Conservation (phyloP, 2,329 filamentous ascomycete species). For the Hymenoscyphus infarciens region DNA sequence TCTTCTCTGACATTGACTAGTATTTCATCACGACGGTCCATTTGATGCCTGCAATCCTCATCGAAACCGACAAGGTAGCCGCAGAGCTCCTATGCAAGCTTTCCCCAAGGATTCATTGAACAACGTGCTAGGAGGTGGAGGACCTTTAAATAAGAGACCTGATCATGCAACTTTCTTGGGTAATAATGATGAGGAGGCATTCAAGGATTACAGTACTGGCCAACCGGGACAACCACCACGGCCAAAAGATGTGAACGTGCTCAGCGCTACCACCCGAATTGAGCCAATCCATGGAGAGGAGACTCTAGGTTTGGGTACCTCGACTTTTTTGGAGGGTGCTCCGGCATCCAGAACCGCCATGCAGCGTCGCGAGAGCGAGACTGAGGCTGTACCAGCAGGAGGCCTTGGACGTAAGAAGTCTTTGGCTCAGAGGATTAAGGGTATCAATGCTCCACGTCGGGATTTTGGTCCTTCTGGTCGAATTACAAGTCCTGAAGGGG, state of each 20-base stretch:
- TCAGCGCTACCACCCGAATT: slow-evolving; percentile 65
- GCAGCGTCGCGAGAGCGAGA: slow-evolving; percentile 67
- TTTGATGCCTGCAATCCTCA: slow-evolving; percentile 96
- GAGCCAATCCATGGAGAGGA: slow-evolving; percentile 81
- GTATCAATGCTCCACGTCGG: slow-evolving; percentile 66
- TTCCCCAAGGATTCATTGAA: slow-evolving; percentile 92
- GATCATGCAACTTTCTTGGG: slow-evolving; percentile 90
- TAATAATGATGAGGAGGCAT: slow-evolving; percentile 73
- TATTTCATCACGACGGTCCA: slow-evolving; percentile 96
- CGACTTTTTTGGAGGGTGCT: slow-evolving; percentile 91
- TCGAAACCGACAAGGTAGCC: slow-evolving; percentile 79
- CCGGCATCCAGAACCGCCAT: slow-evolving; percentile 80
- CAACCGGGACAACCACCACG: slow-evolving; percentile 39
- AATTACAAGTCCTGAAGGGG: slow-evolving; percentile 52
- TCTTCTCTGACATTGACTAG: slow-evolving; percentile 43
- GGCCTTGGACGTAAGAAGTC: slow-evolving; percentile 90
- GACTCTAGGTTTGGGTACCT: slow-evolving; percentile 81
- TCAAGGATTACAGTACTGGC: slow-evolving; percentile 65
- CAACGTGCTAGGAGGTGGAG: slow-evolving; percentile 84
- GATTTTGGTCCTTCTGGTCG: slow-evolving; percentile 58
- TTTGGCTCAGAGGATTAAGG: slow-evolving; percentile 83
- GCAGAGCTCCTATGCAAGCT: slow-evolving; percentile 89
- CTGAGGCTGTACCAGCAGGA: slow-evolving; percentile 49
- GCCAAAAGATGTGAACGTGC: slow-evolving; percentile 45
- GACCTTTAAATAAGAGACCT: slow-evolving; percentile 75